These are phyloP conservation scores for Dactylellina haptotyla DNA, from an alignment of 2,329 filamentous ascomycete genomes.

Conservation along the genomic window DNA sequence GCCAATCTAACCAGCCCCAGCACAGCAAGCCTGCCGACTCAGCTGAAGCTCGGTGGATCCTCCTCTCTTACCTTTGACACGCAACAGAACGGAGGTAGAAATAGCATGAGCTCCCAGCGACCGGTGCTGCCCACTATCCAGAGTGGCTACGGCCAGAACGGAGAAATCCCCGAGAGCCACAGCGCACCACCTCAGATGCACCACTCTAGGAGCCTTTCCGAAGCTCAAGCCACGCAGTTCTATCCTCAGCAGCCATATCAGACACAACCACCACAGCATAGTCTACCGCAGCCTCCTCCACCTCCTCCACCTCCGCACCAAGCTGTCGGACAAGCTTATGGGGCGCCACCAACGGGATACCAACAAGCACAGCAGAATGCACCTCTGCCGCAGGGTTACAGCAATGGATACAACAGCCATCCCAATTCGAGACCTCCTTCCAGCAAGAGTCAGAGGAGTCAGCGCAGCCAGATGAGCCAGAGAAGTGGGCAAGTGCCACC, in stretches of 20 bases:
- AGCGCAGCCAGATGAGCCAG: slow-evolving; percentile 45
- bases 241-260: slow-evolving; percentile 27
- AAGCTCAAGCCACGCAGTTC: slow-evolving; percentile 32
- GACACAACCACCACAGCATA: background rate
- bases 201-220: slow-evolving; percentile 49
- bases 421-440: slow-evolving; percentile 49
- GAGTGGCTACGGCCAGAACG: slow-evolving; percentile 30
- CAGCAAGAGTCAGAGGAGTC: slow-evolving; percentile 36
- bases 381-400: slow-evolving; percentile 20
- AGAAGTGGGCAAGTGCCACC: slow-evolving; percentile 13
- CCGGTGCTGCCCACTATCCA: slow-evolving; percentile 54
- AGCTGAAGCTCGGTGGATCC: slow-evolving; percentile 61
- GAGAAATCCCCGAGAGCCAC: slow-evolving; percentile 11
- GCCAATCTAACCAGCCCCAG: slow-evolving; percentile 58
- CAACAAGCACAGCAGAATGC: slow-evolving; percentile 12
- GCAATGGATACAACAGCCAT: slow-evolving; percentile 29
- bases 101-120: slow-evolving; percentile 49
- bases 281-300: no score
- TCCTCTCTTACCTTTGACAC: slow-evolving; percentile 59
- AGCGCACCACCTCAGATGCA: slow-evolving; percentile 16
- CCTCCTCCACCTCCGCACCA: slow-evolving; percentile 22
- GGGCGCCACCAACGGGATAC: slow-evolving; percentile 20
- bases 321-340: slow-evolving; percentile 24
- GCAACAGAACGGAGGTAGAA: slow-evolving; percentile 13
- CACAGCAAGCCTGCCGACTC: slow-evolving; percentile 60